Conservation (phyloP, 1,284 basidiomycete species). For the Pseudozyma pruni region DNA sequence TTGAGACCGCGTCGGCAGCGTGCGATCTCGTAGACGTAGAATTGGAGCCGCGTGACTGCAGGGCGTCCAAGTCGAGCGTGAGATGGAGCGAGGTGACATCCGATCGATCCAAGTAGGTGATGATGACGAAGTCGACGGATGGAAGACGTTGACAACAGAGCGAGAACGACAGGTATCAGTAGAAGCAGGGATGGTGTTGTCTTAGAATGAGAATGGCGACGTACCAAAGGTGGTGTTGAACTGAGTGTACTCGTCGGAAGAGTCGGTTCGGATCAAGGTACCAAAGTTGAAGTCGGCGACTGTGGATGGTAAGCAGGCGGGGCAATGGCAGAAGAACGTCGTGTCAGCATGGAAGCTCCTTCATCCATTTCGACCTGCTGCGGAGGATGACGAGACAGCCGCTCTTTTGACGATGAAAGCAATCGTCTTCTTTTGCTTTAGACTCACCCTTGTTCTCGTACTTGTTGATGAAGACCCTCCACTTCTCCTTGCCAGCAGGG, state of each 20-base stretch:
- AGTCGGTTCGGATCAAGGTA: conserved; percentile 86
- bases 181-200: too few species aligned
- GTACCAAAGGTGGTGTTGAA: conserved; percentile 92
- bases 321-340: not conserved
- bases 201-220: conserved; percentile 47
- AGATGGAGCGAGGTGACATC: not conserved
- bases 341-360: not conserved
- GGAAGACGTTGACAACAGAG: too few species aligned
- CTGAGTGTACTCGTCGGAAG: conserved; percentile 85
- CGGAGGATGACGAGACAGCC: not conserved
- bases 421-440: not conserved
- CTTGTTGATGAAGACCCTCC: conserved; percentile 89
- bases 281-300: conserved; percentile 97
- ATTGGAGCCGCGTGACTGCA: conserved; percentile 74
- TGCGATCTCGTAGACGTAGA: conserved; percentile 94
- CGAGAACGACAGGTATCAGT: too few species aligned
- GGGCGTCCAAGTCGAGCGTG: not conserved
- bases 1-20: conserved; percentile 92
- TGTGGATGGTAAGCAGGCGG: not conserved
- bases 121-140: not conserved
- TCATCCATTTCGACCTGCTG: not conserved
- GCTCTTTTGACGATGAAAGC: not conserved
- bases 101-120: conserved; percentile 1
- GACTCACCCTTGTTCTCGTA: conserved; percentile 72
- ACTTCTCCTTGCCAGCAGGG: conserved; percentile 85